Base-by-base conservation (phyloP, 148 eudicot species). In the Spergularia bocconei region DNA sequence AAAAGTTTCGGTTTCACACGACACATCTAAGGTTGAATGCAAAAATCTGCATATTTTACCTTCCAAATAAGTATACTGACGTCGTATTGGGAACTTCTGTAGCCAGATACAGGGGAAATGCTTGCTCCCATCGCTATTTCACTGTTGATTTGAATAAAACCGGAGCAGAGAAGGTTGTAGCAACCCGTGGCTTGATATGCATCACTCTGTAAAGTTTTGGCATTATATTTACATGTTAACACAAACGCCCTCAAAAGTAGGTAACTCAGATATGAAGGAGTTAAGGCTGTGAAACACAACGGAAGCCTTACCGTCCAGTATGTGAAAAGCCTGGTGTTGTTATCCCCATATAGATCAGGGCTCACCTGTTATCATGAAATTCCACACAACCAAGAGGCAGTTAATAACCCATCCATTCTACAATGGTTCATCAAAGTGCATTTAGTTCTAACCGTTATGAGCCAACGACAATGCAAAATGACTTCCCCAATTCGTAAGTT, bases 121-220 rank as follows among this genome's bases (percentile, higher is more conserved):
- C 97, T 91, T 50, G 98, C 97, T 66, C 98, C 98, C 98, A 94
- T 94, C 56, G 98, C 98, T 79, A 94, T 85, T 64, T 91, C 88
- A 74, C 89, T 94, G 84, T 85, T 94, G 83, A 94, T 83, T 81
- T 94, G 98, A 78, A 94, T 94, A 85, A 94, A 94, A 52, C 98
- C 98, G 38, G 98, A 94, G 90, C 98, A 94, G 6, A 94, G 84
- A 2, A 94, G 82, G 78, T 94, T 94, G 88, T 94, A 94, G 91
- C 98, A 94, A 16, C 98, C 98, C 0, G 98, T 94, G 67, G 98
- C 98, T 80, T 94, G 98, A 89, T 94, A 94, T 60, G 98, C 98
- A 86, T 94, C 98, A 79, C 98, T 94, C 98, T 94, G 87, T 55
- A 78, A 67, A 63, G 57, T 48, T 33, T 60, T 59, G 36, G 36